phyloP scores from a whole-genome alignment of 2,329 filamentous ascomycete genomes.

The Botrytis medusae region DNA sequence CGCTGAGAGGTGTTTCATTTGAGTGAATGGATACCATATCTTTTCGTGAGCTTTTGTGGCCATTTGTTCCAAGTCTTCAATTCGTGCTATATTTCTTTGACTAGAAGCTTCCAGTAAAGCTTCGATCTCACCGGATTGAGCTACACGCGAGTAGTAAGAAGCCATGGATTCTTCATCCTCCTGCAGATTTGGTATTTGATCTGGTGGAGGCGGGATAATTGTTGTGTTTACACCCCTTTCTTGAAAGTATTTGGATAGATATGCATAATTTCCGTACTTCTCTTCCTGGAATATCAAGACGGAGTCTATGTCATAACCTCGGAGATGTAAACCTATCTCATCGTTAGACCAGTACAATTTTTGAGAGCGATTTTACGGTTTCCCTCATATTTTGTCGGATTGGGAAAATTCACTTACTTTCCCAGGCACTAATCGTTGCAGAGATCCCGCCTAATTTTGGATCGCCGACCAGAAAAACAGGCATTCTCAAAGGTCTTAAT shows the following conservation, averaged over 20 bases:
- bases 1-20: slow-evolving; percentile 64
- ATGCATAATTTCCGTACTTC: slow-evolving; percentile 66
- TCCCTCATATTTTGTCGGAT: accelerated
- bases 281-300: slow-evolving; percentile 68
- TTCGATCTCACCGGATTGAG: slow-evolving; percentile 43
- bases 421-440: slow-evolving; percentile 75
- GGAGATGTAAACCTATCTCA: slow-evolving; percentile 60
- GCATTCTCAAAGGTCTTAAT: slow-evolving; percentile 71
- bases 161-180: slow-evolving; percentile 59
- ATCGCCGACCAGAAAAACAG: slow-evolving; percentile 73
- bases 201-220: slow-evolving; percentile 59
- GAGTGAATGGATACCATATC: slow-evolving; percentile 89
- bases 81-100: slow-evolving; percentile 53
- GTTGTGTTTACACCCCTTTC: slow-evolving; percentile 57
- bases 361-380: accelerated
- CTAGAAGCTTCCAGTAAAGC: slow-evolving; percentile 53
- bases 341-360: background rate
- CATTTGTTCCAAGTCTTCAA: slow-evolving; percentile 62
- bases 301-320: slow-evolving; percentile 73
- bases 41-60: slow-evolving; percentile 56
- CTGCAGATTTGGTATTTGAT: slow-evolving; percentile 39
- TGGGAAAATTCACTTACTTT: slow-evolving; percentile 41
- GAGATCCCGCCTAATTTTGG: slow-evolving; percentile 76
- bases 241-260: slow-evolving; percentile 66
- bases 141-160: slow-evolving; percentile 59